Conservation (phyloP, 2,329 filamentous ascomycete genomes). For the Neofusicoccum sp. region DNA sequence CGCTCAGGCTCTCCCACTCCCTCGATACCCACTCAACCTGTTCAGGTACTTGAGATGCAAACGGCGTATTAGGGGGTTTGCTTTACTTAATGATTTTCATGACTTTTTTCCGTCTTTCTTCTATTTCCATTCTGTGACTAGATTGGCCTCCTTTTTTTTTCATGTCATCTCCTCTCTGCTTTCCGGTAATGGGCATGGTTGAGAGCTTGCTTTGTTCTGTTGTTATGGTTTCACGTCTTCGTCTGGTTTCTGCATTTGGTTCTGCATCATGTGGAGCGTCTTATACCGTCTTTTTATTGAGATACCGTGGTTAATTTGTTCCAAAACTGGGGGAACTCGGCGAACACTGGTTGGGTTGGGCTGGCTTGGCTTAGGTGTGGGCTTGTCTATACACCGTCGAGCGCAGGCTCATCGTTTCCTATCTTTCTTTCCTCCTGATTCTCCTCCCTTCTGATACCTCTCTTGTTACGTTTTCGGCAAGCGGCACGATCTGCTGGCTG, state of each 20-base stretch:
- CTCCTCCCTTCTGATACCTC: constrained; percentile 13
- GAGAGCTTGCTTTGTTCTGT: constrained; percentile 9
- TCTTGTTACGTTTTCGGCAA: constrained; percentile 11
- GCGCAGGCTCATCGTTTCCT: constrained; percentile 14
- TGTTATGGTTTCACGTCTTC: constrained; percentile 13
- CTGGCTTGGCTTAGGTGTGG: constrained; percentile 19
- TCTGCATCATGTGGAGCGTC: constrained; percentile 17
- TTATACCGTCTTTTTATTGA: constrained; percentile 4
- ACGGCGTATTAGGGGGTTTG: constrained; percentile 37
- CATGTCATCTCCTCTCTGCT: constrained; percentile 18
- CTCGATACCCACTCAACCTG: constrained; percentile 40
- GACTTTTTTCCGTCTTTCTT: constrained; percentile 6
- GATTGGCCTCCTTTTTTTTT: constrained; percentile 17
- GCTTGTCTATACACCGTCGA: constrained; percentile 18
- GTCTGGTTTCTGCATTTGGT: constrained; percentile 12
- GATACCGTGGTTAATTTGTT: constrained; percentile 18
- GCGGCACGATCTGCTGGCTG: constrained; percentile 17
- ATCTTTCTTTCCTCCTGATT: constrained; percentile 6
- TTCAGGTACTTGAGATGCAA: constrained; percentile 44
- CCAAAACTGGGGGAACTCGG: constrained; percentile 17
- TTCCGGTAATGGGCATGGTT: constrained; percentile 17
- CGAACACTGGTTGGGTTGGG: constrained; percentile 19
- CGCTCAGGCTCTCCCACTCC: constrained; percentile 44
- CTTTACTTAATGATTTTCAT: constrained; percentile 18
- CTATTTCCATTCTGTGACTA: constrained; percentile 11